A percentile compares a stretch with the other conserved stretches of the same genome.
Conservation (phyloP, 2,329 filamentous ascomycete species). For the Fulvia fulva region DNA sequence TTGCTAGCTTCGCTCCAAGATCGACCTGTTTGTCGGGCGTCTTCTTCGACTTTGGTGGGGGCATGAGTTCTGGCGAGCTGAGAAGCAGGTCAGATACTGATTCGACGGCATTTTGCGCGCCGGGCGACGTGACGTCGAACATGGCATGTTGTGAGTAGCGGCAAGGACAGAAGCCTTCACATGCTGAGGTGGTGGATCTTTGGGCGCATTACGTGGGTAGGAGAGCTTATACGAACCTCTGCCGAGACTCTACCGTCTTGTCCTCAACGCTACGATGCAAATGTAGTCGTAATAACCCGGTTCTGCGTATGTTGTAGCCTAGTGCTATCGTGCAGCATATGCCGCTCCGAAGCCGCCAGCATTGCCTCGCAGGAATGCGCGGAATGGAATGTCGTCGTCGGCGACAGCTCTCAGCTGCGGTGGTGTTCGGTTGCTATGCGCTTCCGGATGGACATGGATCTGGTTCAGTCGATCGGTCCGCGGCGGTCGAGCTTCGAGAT, state of each 20-base stretch:
- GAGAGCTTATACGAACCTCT: conserved; percentile 9
- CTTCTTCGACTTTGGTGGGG: conserved; percentile 27
- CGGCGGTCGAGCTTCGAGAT: not conserved
- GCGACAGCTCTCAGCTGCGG: not conserved
- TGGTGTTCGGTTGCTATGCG: conserved; percentile 1
- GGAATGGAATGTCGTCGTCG: not conserved
- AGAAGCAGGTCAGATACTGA: conserved; percentile 28
- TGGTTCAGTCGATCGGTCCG: not conserved
- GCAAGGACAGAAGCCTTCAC: not conserved
- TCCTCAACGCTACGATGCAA: not conserved
- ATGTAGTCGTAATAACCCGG: not conserved
- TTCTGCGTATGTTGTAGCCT: not conserved
- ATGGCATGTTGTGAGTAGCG: conserved; percentile 10
- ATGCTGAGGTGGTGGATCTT: not conserved
- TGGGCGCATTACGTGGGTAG: conserved; percentile 6
- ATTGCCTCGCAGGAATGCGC: conserved; percentile 1
- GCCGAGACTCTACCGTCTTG: conserved; percentile 9
- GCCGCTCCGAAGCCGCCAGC: not conserved
- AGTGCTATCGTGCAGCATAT: not conserved
- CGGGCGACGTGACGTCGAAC: conserved; percentile 23
- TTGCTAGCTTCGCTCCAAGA: conserved; percentile 26
- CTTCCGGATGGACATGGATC: not conserved
- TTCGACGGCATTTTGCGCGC: conserved; percentile 23
- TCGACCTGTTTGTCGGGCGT: conserved; percentile 30
- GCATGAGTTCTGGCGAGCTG: conserved; percentile 25